phyloP scores from a whole-genome alignment of 805 yeast species.

The Myxozyma lipomycoides region DNA sequence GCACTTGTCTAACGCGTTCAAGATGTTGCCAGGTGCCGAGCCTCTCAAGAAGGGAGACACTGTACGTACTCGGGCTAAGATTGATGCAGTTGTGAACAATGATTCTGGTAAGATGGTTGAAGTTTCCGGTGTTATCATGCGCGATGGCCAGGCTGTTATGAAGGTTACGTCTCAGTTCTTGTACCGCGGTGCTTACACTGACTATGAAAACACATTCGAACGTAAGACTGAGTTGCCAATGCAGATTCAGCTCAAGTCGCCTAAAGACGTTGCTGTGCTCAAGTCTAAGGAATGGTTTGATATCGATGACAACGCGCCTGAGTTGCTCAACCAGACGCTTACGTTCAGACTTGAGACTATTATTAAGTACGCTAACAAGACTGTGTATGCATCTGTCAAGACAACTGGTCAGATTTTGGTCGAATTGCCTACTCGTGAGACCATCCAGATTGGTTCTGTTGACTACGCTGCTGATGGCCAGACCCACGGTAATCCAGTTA shows the following conservation, averaged over 20 bases:
- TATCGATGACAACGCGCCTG: constrained; percentile 57
- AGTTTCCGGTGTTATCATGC: constrained; percentile 81
- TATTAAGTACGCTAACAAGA: constrained; percentile 71
- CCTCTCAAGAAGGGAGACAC: constrained; percentile 86
- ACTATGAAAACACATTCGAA: constrained; percentile 89
- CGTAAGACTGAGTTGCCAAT: constrained; percentile 82
- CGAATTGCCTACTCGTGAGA: constrained; percentile 90
- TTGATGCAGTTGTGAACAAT: constrained; percentile 84
- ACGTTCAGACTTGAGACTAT: constrained; percentile 87
- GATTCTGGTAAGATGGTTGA: constrained; percentile 93
- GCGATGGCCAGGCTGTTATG: constrained; percentile 77
- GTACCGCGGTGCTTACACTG: constrained; percentile 88
- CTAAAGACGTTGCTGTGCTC: constrained; percentile 89
- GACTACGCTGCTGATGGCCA: constrained; percentile 78
- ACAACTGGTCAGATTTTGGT: constrained; percentile 81
- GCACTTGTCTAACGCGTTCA: constrained; percentile 91
- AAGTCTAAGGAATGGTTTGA: constrained; percentile 98
- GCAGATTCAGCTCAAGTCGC: constrained; percentile 64
- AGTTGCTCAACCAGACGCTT: constrained; percentile 71
- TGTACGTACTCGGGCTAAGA: constrained; percentile 76
- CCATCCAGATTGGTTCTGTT: constrained; percentile 75
- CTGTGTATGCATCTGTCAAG: constrained; percentile 70
- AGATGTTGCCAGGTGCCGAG: constrained; percentile 85
- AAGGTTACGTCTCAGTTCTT: constrained; percentile 93
- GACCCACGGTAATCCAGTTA: constrained; percentile 95